Conservation (phyloP, 257 asterid genomes). For the Solanum appendiculatum region DNA sequence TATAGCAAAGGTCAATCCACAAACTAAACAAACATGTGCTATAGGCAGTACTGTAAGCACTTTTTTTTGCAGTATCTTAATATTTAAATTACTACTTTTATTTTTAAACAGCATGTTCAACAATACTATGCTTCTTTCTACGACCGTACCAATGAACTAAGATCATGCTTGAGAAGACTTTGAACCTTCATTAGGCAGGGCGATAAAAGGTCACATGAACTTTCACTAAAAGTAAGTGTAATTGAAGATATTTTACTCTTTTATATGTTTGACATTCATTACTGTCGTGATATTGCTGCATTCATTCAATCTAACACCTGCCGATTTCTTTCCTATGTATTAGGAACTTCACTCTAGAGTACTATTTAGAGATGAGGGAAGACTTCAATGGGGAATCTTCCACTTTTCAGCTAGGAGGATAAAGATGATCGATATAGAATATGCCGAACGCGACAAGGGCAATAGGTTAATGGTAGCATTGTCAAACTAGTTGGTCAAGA, state of each 20-base stretch:
- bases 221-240: background rate
- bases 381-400: background rate
- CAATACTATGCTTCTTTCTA: background rate
- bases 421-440: slow-evolving; percentile 8
- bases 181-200: background rate
- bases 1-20: background rate
- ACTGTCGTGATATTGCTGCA: background rate
- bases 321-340: background rate
- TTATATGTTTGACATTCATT: background rate
- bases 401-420: background rate
- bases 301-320: background rate
- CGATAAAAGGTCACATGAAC: background rate
- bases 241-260: background rate
- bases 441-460: slow-evolving; percentile 60
- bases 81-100: background rate
- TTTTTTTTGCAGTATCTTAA: background rate
- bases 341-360: background rate
- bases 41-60: background rate
- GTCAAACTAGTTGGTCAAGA: slow-evolving; percentile 64
- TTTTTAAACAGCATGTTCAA: background rate
- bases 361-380: background rate
- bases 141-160: background rate
- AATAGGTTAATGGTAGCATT: slow-evolving; percentile 84
- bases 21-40: background rate
- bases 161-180: background rate